Evolutionary conservation across 176 grass and related monocot genomes (phyloP), one percentile per base, ranked within the genome.

Genomic region (Oropetium thomaeum): DNA sequence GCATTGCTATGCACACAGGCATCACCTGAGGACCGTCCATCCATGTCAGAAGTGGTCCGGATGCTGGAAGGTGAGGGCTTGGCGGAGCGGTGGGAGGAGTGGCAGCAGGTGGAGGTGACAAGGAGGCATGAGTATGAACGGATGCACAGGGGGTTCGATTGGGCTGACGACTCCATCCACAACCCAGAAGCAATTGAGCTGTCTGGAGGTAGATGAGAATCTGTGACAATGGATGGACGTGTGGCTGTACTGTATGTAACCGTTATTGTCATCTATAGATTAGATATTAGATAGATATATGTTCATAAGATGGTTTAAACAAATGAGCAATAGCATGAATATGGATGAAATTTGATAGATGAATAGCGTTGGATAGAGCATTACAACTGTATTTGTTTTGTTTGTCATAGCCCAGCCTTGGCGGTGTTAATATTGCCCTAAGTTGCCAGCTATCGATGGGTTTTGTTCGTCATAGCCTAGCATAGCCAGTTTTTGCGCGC

Each of bases 41-140:
- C 86, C 4, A 96, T 96, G 92, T 92, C 92, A 8, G 89, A 96
- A 67, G 92, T 96, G 62, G 89, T 92, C 59, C 69, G 84, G 77
- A 96, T 96, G 92, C 75, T 96, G 14, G 92, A 96, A 89, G 92
- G 92, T 0, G 89, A 92, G 83, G 92, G 84, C 0, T 55, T 92
- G 64, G 86, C 86, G 0, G 92, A 92, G 81, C 80, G 89, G 43
- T 96, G 92, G 92, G 92, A 92, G 77, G 92, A 96, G 70, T 96
- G 92, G 92, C 80, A 92, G 64, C 89, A 89, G 66, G 84, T 96
- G 5, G 92, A 96, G 61, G 89, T 96, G 16, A 87, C 80, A 5
- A 73, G 92, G 60, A 83, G 93, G 53, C 86, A 89, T 40, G 86
- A 96, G n/a, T 73, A 88, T 17, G 92, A 94, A 52, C 65, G 76